phyloP scores from a whole-genome alignment of 371 early-diverging fungal genomes.

The Mucor lusitanicus region DNA sequence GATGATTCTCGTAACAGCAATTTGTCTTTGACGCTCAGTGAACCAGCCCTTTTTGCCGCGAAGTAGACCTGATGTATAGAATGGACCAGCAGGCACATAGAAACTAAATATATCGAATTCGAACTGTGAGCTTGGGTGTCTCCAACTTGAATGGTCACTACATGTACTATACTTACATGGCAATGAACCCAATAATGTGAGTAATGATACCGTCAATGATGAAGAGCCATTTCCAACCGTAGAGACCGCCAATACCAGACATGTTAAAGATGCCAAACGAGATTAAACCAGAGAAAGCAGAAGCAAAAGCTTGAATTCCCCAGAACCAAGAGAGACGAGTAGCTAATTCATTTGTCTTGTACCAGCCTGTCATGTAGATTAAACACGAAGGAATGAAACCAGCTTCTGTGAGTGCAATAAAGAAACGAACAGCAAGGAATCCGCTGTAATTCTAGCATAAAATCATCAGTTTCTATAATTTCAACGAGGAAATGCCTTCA shows the following conservation, averaged over 20 bases:
- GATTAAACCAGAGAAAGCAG: slow-evolving; percentile 60
- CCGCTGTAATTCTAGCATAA: slow-evolving; percentile 16
- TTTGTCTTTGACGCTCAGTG: slow-evolving; percentile 40
- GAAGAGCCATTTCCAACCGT: slow-evolving; percentile 64
- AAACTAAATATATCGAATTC: slow-evolving; percentile 15
- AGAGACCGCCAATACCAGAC: slow-evolving; percentile 54
- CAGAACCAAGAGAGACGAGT: slow-evolving; percentile 62
- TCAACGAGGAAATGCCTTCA: neutral
- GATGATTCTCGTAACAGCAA: slow-evolving; percentile 57
- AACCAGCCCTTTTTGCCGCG: slow-evolving; percentile 44
- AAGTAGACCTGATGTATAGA: slow-evolving; percentile 36
- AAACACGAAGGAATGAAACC: slow-evolving; percentile 65
- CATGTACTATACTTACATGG: too few species aligned
- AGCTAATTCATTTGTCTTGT: slow-evolving; percentile 62
- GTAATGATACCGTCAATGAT: slow-evolving; percentile 57
- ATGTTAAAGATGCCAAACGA: slow-evolving; percentile 59
- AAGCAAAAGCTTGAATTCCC: slow-evolving; percentile 59
- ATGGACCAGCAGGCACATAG: slow-evolving; percentile 49
- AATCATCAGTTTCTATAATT: neutral
- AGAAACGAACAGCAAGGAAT: slow-evolving; percentile 28
- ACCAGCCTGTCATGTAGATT: slow-evolving; percentile 60
- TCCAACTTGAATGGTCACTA: too few species aligned
- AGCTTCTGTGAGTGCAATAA: slow-evolving; percentile 48
- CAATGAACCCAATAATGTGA: slow-evolving; percentile 42
- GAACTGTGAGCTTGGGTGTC: neutral